Conservation (phyloP, 371 early-diverging fungal species). For the Dichotomocladium elegans region DNA sequence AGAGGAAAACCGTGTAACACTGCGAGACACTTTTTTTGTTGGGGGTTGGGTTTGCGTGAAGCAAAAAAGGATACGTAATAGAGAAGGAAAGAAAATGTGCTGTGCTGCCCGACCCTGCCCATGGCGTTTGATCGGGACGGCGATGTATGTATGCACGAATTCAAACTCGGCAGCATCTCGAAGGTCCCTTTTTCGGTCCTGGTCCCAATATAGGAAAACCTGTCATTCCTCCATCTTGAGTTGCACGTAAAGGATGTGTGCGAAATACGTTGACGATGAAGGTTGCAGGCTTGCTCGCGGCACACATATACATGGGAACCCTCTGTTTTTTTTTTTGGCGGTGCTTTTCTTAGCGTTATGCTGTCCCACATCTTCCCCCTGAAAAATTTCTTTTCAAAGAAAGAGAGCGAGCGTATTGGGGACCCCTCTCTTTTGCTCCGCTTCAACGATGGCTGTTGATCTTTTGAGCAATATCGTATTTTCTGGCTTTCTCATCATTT, state of each 20-base stretch:
- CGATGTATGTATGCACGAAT: neutral
- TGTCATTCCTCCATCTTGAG: neutral
- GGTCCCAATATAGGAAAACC: neutral
- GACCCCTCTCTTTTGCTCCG: neutral
- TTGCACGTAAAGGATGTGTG: neutral
- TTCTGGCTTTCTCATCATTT: slow-evolving; percentile 17
- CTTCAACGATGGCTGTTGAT: slow-evolving; percentile 4
- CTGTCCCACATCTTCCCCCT: neutral
- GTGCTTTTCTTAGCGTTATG: neutral
- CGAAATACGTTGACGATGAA: neutral
- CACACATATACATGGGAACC: neutral
- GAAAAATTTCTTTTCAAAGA: neutral
- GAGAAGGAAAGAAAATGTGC: neutral
- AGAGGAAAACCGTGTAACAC: no score
- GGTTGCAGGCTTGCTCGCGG: neutral
- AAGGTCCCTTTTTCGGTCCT: neutral
- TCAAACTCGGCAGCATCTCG: neutral
- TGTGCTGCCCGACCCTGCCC: no score
- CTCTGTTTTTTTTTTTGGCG: neutral
- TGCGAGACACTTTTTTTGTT: no score
- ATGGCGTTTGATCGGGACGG: no score
- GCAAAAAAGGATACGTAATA: neutral
- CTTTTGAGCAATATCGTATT: slow-evolving; percentile 17
- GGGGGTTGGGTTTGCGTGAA: neutral
- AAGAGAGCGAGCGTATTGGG: neutral